Evolutionary conservation across 345 rosid species (phyloP), one percentile per base, ranked within the genome.

Genomic region (Camelina neglecta): DNA sequence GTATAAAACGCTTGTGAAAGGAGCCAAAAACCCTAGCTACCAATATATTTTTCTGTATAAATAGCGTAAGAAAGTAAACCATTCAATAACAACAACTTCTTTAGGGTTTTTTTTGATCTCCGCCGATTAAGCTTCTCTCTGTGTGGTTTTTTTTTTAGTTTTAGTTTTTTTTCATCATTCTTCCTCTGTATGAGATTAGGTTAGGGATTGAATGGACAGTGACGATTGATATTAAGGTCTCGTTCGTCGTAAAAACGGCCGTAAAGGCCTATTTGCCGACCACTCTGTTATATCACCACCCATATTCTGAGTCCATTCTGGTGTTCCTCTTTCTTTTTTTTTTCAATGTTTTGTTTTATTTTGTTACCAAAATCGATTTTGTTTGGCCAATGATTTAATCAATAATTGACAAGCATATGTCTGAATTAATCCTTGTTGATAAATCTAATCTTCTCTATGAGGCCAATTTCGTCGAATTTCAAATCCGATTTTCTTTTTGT

Each of bases 281-380:
- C 92, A 93, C 77, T 76, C 97, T 91, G 96, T 70, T 89, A 90
- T 91, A 91, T 93, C 98, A 90, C 97, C 97, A 89, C 97, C 96
- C 97, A 93, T 93, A 88, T 70, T 76, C 93, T 6, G 97, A 93
- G 97, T 87, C 93, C 87, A 75, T 53, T 7, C 0, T 18, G 18
- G 18, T 18, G 18, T 18, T 18, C 18, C 18, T 18, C 18, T 18
- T 18, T 18, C 18, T 18, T 18, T 18, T 35, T 35, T 23, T 1
- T 29, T 38, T 8, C 41, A 8, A 7, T n/a, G 6, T 6, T 2
- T 50, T 31, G 0, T 35, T 7, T 35, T 8, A 7, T 0, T 0
- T 0, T 18, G 18, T 18, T 18, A 18, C 18, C 18, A 18, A 35
- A 0, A 16, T 42, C 9, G 7, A 13, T 31, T 16, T 35, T 35